A percentile compares a stretch with the other conserved stretches of the same genome.
phyloP scores from a whole-genome alignment of 2,329 filamentous ascomycete genomes.

The Colletotrichum limetticola region DNA sequence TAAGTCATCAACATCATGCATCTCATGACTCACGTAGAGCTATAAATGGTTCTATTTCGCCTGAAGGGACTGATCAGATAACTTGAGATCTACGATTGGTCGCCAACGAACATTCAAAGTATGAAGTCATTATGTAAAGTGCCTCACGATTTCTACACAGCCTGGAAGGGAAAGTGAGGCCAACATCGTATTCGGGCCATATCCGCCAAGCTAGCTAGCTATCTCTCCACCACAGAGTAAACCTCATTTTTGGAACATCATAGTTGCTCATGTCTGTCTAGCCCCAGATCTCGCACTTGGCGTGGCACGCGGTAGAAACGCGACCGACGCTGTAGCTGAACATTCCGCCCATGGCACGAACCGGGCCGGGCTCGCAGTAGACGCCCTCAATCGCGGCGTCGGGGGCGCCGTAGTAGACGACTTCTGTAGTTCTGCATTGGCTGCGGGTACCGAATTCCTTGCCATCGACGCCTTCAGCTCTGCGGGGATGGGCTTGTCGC shows the following conservation, averaged over 20 bases:
- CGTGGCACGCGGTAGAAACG: background rate
- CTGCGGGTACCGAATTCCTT: background rate
- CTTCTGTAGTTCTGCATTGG: background rate
- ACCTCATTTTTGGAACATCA: background rate
- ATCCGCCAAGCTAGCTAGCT: background rate
- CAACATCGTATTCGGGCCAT: background rate
- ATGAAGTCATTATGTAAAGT: too few relatives aligned
- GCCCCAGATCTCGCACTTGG: background rate
- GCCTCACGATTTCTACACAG: background rate
- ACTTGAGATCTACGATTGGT: too few relatives aligned
- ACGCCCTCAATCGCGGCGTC: background rate
- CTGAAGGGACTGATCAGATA: too few relatives aligned
- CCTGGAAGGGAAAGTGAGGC: background rate
- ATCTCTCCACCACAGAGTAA: background rate
- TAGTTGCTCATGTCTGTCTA: background rate
- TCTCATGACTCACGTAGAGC: too few relatives aligned
- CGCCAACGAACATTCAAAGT: too few relatives aligned
- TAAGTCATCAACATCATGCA: too few relatives aligned
- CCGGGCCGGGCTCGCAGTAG: background rate
- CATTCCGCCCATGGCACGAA: background rate
- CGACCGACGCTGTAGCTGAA: background rate
- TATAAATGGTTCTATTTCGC: too few relatives aligned
- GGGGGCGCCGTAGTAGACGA: background rate
- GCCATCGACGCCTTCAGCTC: background rate
- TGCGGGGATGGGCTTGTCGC: background rate